phyloP scores from a whole-genome alignment of 2,329 filamentous ascomycete species.

The Fusarium vanettenii region DNA sequence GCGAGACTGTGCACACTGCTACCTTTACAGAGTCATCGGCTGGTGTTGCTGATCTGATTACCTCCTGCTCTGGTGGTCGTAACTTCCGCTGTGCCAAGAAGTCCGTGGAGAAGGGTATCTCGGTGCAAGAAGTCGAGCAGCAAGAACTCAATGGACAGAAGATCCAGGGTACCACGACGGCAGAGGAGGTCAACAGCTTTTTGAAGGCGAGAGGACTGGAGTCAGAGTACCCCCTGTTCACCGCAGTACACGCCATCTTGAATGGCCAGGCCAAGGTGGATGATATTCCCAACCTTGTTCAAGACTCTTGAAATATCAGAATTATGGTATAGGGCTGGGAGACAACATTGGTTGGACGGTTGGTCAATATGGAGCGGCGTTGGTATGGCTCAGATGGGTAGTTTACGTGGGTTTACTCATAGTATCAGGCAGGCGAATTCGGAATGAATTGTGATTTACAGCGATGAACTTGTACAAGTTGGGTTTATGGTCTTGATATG shows the following conservation, averaged over 20 bases:
- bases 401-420: constrained; percentile 18
- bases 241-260: constrained; percentile 84
- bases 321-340: not conserved
- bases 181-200: constrained; percentile 91
- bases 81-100: constrained; percentile 96
- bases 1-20: constrained; percentile 78
- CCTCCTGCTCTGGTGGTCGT: constrained; percentile 88
- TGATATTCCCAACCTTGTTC: constrained; percentile 80
- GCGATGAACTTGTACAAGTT: not conserved
- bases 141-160: constrained; percentile 96
- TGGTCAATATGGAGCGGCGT: constrained; percentile 36
- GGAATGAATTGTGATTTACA: constrained; percentile 28
- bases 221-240: constrained; percentile 91
- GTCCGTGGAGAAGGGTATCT: constrained; percentile 81
- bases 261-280: constrained; percentile 81
- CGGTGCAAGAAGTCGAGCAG: constrained; percentile 88
- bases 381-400: constrained; percentile 29
- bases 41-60: constrained; percentile 95
- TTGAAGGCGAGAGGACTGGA: constrained; percentile 82
- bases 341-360: constrained; percentile 11
- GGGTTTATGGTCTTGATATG: not conserved
- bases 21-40: constrained; percentile 98
- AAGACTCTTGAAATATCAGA: constrained; percentile 42
- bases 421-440: constrained; percentile 23
- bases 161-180: constrained; percentile 92